A percentile compares a stretch with the other conserved stretches of the same genome.
phyloP scores from a whole-genome alignment of 1,284 basidiomycete genomes.

The Naganishia cerealis region DNA sequence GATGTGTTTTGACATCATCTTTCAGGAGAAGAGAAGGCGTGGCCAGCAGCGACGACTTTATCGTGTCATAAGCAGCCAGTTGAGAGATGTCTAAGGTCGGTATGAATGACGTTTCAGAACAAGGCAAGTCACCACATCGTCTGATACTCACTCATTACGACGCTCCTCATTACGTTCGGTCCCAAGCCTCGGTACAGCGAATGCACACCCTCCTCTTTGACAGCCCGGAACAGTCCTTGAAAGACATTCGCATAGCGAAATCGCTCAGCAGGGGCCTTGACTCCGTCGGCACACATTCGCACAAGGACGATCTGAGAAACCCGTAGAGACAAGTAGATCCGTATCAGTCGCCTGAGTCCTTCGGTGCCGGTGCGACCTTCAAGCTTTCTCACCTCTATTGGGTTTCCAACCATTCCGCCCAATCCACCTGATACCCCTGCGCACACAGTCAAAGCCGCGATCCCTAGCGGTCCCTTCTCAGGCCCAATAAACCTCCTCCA shows the following conservation, averaged over 20 bases:
- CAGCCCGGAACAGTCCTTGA: slow-evolving; percentile 38
- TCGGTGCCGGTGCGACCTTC: background rate
- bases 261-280: slow-evolving; percentile 37
- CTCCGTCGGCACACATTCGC: slow-evolving; percentile 39
- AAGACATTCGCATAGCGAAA: slow-evolving; percentile 39
- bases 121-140: slow-evolving; percentile 17
- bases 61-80: slow-evolving; percentile 36
- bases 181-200: slow-evolving; percentile 36
- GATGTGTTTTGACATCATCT: slow-evolving; percentile 36
- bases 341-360: background rate
- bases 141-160: slow-evolving; percentile 38
- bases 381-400: slow-evolving; percentile 36
- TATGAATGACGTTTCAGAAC: background rate
- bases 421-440: slow-evolving; percentile 39
- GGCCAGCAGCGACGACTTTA: slow-evolving; percentile 34
- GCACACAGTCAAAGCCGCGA: slow-evolving; percentile 34
- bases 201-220: slow-evolving; percentile 36
- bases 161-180: slow-evolving; percentile 36
- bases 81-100: slow-evolving; percentile 9
- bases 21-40: slow-evolving; percentile 25
- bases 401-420: slow-evolving; percentile 40
- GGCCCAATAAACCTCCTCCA: slow-evolving; percentile 13
- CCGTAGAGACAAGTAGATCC: background rate
- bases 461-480: slow-evolving; percentile 20
- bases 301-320: slow-evolving; percentile 38